Conservation (phyloP, 345 rosid species). For the Limnanthes douglasii region DNA sequence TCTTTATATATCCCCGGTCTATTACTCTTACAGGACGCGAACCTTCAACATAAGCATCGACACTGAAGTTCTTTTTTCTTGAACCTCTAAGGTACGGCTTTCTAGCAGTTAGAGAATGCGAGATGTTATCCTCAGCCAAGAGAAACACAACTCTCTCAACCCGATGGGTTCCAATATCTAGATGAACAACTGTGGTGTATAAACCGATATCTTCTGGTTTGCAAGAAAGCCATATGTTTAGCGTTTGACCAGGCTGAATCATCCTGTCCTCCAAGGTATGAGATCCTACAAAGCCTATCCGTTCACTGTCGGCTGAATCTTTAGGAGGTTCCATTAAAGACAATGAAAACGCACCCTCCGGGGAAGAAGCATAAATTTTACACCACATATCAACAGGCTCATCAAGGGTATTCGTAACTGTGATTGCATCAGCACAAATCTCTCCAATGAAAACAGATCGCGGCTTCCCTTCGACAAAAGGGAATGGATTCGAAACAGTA, state of each 20-base stretch:
- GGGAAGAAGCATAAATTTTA: slow-evolving; percentile 47
- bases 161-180: slow-evolving; percentile 33
- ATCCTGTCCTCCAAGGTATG: slow-evolving; percentile 63
- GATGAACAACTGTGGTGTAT: slow-evolving; percentile 45
- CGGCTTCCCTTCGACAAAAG: slow-evolving; percentile 46
- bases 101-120: slow-evolving; percentile 38
- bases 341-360: slow-evolving; percentile 38
- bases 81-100: slow-evolving; percentile 36
- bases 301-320: slow-evolving; percentile 6
- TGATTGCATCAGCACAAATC: slow-evolving; percentile 34
- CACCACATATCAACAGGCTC: slow-evolving; percentile 59
- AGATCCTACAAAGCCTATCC: slow-evolving; percentile 24
- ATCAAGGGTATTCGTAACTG: slow-evolving; percentile 31
- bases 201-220: slow-evolving; percentile 55
- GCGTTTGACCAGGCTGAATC: slow-evolving; percentile 47
- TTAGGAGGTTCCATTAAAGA: slow-evolving; percentile 65
- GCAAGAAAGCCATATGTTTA: slow-evolving; percentile 69
- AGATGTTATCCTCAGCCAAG: slow-evolving; percentile 67
- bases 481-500: slow-evolving; percentile 57
- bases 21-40: slow-evolving; percentile 29
- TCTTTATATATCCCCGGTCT: slow-evolving; percentile 11
- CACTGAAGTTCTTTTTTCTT: slow-evolving; percentile 38
- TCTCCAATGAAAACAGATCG: slow-evolving; percentile 38
- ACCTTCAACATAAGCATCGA: slow-evolving; percentile 20
- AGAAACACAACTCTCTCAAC: slow-evolving; percentile 55